A percentile compares a stretch with the other conserved stretches of the same genome.
Conservation (phyloP, 306 rosid species). For the Dryas octopetala region DNA sequence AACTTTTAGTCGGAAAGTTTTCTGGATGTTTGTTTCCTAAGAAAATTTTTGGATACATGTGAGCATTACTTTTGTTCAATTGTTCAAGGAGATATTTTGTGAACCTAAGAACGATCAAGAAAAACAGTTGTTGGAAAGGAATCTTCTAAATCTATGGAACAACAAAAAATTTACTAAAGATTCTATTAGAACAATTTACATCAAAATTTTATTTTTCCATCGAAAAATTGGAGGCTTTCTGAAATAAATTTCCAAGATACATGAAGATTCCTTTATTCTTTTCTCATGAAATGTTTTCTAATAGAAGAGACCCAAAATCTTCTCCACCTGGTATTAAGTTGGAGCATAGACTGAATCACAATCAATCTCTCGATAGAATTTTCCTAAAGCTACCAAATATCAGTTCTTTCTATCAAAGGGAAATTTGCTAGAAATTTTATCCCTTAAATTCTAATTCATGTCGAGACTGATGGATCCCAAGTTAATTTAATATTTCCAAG, state of each 20-base stretch:
- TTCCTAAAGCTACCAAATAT: neutral
- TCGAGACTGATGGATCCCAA: neutral
- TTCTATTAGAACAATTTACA: too few species aligned
- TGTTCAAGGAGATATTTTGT: too few species aligned
- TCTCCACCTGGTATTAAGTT: neutral
- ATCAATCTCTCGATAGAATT: neutral
- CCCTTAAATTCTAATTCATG: neutral
- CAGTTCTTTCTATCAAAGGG: neutral
- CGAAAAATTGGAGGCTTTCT: too few species aligned
- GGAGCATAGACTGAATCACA: neutral
- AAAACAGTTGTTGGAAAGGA: too few species aligned
- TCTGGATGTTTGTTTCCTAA: neutral
- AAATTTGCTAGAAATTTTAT: neutral
- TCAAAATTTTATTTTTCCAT: too few species aligned
- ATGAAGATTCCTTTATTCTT: neutral
- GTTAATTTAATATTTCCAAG: neutral
- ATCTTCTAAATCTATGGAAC: too few species aligned
- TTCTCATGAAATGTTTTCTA: neutral
- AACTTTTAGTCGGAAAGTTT: neutral
- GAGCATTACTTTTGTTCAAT: neutral
- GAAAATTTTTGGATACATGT: neutral
- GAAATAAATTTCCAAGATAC: too few species aligned
- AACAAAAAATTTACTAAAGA: too few species aligned
- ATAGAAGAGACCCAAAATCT: neutral
- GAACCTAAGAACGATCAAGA: too few species aligned